phyloP scores from a whole-genome alignment of 352 stramenopile genomes.

The Blastocystis sp. region DNA sequence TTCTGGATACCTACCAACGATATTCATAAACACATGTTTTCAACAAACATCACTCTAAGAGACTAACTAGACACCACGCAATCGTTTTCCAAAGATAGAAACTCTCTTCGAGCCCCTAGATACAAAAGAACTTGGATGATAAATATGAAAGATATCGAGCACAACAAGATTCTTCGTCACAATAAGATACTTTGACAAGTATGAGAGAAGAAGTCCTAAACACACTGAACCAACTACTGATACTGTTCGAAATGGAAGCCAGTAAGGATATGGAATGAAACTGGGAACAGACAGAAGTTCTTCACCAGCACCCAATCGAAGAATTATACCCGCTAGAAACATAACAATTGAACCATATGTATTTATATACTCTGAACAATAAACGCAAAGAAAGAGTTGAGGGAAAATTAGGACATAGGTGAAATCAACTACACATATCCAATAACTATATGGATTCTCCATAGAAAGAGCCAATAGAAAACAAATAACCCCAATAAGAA shows the following conservation, averaged over 20 bases:
- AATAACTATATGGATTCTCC: background rate
- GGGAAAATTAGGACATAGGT: conserved; percentile 20
- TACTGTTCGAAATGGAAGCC: background rate
- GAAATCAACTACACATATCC: background rate
- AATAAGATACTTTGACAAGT: conserved; percentile 18
- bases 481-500: background rate
- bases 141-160: background rate
- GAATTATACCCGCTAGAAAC: background rate
- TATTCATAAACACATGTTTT: conserved; percentile 11
- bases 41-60: conserved; percentile 39
- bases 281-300: background rate
- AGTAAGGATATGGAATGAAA: background rate
- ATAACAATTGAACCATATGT: background rate
- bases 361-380: background rate
- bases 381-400: conserved; percentile 2
- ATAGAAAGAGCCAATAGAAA: background rate
- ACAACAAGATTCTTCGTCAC: background rate
- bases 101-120: background rate
- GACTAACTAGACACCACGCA: too few species aligned
- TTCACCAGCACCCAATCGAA: background rate
- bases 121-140: background rate
- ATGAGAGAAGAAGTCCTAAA: background rate
- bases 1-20: background rate
- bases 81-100: background rate
- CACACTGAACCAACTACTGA: background rate